phyloP scores from a whole-genome alignment of 257 asterid genomes.

The Scutellaria baicalensis region DNA sequence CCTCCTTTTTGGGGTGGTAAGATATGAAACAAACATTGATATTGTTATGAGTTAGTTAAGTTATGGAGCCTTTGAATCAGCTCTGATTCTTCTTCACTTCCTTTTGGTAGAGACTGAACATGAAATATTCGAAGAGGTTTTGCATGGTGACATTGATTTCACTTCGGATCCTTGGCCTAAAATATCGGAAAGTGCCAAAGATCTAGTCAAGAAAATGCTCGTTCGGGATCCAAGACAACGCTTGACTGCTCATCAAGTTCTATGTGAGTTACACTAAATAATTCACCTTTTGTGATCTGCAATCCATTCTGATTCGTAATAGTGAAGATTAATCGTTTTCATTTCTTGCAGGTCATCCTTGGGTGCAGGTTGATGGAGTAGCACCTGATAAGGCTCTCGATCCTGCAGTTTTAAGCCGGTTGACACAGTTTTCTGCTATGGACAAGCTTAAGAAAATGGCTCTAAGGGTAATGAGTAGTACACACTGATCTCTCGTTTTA shows the following conservation, averaged over 20 bases:
- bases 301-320: not conserved
- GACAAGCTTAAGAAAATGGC: constrained; percentile 53
- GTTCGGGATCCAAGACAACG: constrained; percentile 44
- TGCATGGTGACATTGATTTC: constrained; percentile 52
- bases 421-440: constrained; percentile 54
- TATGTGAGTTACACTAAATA: constrained; percentile 55
- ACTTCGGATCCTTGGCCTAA: constrained; percentile 72
- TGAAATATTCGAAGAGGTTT: constrained; percentile 58
- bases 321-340: not conserved
- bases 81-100: not conserved
- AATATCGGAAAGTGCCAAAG: constrained; percentile 61
- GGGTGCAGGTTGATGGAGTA: constrained; percentile 69
- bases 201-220: constrained; percentile 57
- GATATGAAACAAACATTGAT: not conserved
- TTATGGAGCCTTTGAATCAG: not conserved
- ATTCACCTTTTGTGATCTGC: not conserved
- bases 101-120: constrained; percentile 54
- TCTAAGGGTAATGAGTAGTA: too few relatives aligned
- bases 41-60: not conserved
- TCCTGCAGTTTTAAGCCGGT: constrained; percentile 64
- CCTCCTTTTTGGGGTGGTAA: constrained; percentile 81
- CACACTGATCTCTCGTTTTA: too few relatives aligned
- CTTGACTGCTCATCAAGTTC: constrained; percentile 60
- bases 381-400: constrained; percentile 85
- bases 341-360: constrained; percentile 60